Evolutionary conservation across 768 basidiomycete genomes (phyloP), one percentile per base, ranked within the genome.

Genomic region (Dioszegia crocea): DNA sequence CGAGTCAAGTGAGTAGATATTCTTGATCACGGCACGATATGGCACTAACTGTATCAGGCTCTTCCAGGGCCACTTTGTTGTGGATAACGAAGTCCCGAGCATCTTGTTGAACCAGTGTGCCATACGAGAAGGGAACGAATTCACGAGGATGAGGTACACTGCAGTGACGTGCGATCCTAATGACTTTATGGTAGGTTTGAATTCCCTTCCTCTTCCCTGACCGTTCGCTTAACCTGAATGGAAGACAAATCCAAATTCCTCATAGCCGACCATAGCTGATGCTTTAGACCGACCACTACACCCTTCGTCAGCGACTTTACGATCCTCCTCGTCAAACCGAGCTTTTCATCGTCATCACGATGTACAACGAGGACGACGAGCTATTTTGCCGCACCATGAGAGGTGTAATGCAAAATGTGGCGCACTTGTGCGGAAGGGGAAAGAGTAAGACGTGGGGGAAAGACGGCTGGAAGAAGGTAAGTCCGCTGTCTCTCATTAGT

Each of bases 91-190:
- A 46, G 88, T 96, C 1, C 93, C 93, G 6, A 85, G 88, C 2
- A 87, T 87, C 67, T 80, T 97, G 39, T 84, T 91, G 19, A 85
- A 89, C 77, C 85, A 89, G 82, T 96, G 59, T 86, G 88, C 29
- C 77, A 88, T 68, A 77, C 82, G 45, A 84, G 86, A 57, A 83
- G 91, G 91, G 59, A 86, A 66, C 81, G 84, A 44, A 89, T 93
- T 90, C 74, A 91, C 89, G 0, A 87, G 91, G 77, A 93, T 97
- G 91, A 85, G 94, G 4, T 98, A 98, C 78, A 91, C 92, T 4
- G 91, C 90, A 0, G 88, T 93, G 4, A 96, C 91, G 10, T 91
- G 91, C 74, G 91, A 92, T 72, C 92, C 93, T 1, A 89, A 97
- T 71, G 87, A 93, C 31, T 96, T 93, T 71, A 85, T 86, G n/a